Base-by-base conservation (phyloP, 1,284 basidiomycete species). In the Clitocybe nebularis region DNA sequence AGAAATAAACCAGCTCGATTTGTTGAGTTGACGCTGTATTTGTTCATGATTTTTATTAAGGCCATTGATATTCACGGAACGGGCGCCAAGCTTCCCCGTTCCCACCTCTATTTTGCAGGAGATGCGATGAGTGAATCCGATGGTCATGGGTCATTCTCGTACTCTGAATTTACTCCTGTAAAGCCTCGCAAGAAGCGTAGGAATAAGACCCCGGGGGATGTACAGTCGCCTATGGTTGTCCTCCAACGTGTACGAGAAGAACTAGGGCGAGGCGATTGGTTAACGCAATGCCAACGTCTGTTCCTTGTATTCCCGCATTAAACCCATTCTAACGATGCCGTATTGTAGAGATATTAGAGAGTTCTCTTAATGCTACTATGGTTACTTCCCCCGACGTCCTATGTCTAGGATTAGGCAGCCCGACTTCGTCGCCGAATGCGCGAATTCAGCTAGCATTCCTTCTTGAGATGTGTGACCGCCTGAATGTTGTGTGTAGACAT, bases 391-490 rank as follows among this genome's bases (percentile, higher is more conserved):
- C 46, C 44, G 48, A 48, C 13, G 54, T 67, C 30, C 60, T 87
- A 36, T 88, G 85, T 60, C 72, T 88, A 11, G 84, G 84, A 14
- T 66, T 88, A 25, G 84, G 84, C 44, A 84, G 80, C 59, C 84
- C 84, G 8, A 64, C 69, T 5, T 57, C 64, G 36, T 85, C 81
- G 40, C 64, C 66, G 39, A 76, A 77, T 47, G 72, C 84, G 30
- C 74, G 81, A 43, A 74, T 74, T 20, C 84, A 88, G 50, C 75
- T 88, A 22, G 81, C 72, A 19, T 76, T 85, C 56, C 70, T 88
- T 49, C 66, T 77, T 35, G 67, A 71, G 44, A 57, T 76, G 29
- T 81, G 77, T 57, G 61, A 74, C 39, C 56, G 58, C 51, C 62
- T 79, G 16, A 55, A 66, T 34, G 72, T 86, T 45, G 84, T 86